These are phyloP conservation scores for Fistulinella prunicolor DNA, from an alignment of 768 basidiomycete species.

Conservation along the genomic window DNA sequence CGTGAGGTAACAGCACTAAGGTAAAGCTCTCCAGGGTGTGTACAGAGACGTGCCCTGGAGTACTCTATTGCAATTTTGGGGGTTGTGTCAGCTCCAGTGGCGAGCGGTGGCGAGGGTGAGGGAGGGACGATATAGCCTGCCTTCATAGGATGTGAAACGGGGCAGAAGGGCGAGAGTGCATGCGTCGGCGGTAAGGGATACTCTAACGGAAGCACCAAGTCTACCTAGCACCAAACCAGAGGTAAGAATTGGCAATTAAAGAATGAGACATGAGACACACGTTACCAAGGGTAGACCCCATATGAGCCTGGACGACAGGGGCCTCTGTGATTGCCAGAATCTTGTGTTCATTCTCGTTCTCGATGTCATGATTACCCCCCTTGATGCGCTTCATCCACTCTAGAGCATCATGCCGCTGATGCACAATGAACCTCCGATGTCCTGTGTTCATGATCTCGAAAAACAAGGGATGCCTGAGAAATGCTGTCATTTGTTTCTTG, in stretches of 20 bases:
- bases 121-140: slow-evolving; percentile 3
- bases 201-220: slow-evolving; percentile 33
- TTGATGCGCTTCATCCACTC: neutral
- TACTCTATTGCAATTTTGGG: slow-evolving; percentile 14
- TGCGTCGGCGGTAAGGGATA: slow-evolving; percentile 29
- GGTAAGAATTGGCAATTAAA: neutral
- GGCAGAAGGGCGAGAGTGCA: slow-evolving; percentile 23
- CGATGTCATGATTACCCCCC: no score
- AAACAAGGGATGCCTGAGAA: slow-evolving; percentile 45
- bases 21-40: slow-evolving; percentile 44
- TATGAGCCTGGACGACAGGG: slow-evolving; percentile 11
- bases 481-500: slow-evolving; percentile 33
- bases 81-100: neutral
- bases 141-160: slow-evolving; percentile 12
- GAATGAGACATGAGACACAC: slow-evolving; percentile 5
- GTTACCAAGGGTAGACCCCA: slow-evolving; percentile 30
- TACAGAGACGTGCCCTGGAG: slow-evolving; percentile 30
- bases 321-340: slow-evolving; percentile 5
- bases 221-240: slow-evolving; percentile 24
- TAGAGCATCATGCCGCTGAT: slow-evolving; percentile 10
- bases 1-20: slow-evolving; percentile 39
- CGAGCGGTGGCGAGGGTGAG: neutral
- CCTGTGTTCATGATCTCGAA: slow-evolving; percentile 35
- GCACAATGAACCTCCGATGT: slow-evolving; percentile 9
- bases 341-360: neutral